phyloP scores from a whole-genome alignment of 2,329 filamentous ascomycete genomes.

The Ceratocystiopsis sp. region DNA sequence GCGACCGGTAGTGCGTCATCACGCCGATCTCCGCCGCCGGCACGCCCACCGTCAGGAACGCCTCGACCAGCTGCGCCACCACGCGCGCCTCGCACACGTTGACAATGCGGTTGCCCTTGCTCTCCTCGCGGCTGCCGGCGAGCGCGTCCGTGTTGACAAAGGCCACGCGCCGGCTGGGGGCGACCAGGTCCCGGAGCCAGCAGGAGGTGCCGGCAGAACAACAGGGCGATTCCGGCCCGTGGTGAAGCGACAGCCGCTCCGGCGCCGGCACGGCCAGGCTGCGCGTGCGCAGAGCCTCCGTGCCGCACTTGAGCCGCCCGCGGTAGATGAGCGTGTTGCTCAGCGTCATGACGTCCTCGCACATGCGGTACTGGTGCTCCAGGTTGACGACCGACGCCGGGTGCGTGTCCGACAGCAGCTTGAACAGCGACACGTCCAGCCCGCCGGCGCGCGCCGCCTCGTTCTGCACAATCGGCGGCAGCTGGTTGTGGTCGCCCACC shows the following conservation, averaged over 20 bases:
- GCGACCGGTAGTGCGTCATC: constrained; percentile 91
- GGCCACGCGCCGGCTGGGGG: constrained; percentile 55
- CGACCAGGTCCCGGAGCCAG: constrained; percentile 60
- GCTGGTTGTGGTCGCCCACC: constrained; percentile 90
- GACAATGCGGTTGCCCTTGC: constrained; percentile 69
- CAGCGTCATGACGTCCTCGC: constrained; percentile 85
- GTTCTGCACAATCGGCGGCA: constrained; percentile 87
- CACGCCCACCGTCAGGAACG: constrained; percentile 60
- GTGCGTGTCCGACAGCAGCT: constrained; percentile 75
- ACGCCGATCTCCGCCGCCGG: constrained; percentile 67
- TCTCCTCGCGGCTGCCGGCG: constrained; percentile 50
- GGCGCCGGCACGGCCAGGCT: constrained; percentile 54
- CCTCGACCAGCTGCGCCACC: constrained; percentile 63
- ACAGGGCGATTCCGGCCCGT: constrained; percentile 17
- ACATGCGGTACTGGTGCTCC: constrained; percentile 97
- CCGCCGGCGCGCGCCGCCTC: constrained; percentile 73
- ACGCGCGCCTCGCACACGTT: constrained; percentile 72
- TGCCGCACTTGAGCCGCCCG: constrained; percentile 82
- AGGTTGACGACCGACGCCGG: constrained; percentile 78
- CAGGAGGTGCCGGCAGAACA: constrained; percentile 42
- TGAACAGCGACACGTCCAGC: constrained; percentile 85
- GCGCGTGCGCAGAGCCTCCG: constrained; percentile 50
- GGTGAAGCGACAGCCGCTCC: constrained; percentile 38
- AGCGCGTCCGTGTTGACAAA: constrained; percentile 83
- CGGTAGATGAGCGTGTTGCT: constrained; percentile 88